A percentile compares a stretch with the other conserved stretches of the same genome.
Evolutionary conservation across 2,329 filamentous ascomycete species (phyloP).

Genomic region (Mycogone perniciosa): DNA sequence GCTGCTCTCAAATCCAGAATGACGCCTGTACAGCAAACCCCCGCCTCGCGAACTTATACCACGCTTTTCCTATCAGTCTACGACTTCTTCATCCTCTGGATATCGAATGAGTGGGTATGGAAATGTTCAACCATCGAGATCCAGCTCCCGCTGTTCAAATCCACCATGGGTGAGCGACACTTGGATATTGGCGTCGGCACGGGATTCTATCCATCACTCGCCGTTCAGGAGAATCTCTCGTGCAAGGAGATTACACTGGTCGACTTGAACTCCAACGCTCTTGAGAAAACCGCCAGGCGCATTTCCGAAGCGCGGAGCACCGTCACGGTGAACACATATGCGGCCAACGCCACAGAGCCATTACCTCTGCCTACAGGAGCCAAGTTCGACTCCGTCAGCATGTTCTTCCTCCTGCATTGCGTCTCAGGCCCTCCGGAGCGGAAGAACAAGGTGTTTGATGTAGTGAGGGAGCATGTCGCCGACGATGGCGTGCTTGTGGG

Average conservation of each 20-base stretch:
- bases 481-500: slow-evolving; percentile 20
- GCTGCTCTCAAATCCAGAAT: neutral
- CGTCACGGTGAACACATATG: slow-evolving; percentile 22
- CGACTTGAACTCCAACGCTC: slow-evolving; percentile 30
- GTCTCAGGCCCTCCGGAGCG: slow-evolving; percentile 16
- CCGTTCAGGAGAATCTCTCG: slow-evolving; percentile 14
- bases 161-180: slow-evolving; percentile 29
- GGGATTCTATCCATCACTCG: slow-evolving; percentile 30
- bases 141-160: slow-evolving; percentile 27
- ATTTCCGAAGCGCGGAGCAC: slow-evolving; percentile 12
- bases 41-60: slow-evolving; percentile 7
- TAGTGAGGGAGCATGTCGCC: slow-evolving; percentile 14
- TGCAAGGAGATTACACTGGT: slow-evolving; percentile 28
- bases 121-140: slow-evolving; percentile 24
- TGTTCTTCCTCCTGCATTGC: slow-evolving; percentile 23
- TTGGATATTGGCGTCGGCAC: slow-evolving; percentile 36
- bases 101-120: slow-evolving; percentile 34
- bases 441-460: slow-evolving; percentile 16
- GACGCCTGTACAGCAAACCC: neutral
- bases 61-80: slow-evolving; percentile 29
- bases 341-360: slow-evolving; percentile 31
- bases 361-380: slow-evolving; percentile 19
- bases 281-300: slow-evolving; percentile 16
- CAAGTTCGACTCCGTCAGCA: slow-evolving; percentile 33
- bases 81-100: slow-evolving; percentile 35